Percentiles rank a stretch among this genome's conserved stretches.
Conservation (phyloP, 2,329 filamentous ascomycete species). For the Pseudocercospora ulei region DNA sequence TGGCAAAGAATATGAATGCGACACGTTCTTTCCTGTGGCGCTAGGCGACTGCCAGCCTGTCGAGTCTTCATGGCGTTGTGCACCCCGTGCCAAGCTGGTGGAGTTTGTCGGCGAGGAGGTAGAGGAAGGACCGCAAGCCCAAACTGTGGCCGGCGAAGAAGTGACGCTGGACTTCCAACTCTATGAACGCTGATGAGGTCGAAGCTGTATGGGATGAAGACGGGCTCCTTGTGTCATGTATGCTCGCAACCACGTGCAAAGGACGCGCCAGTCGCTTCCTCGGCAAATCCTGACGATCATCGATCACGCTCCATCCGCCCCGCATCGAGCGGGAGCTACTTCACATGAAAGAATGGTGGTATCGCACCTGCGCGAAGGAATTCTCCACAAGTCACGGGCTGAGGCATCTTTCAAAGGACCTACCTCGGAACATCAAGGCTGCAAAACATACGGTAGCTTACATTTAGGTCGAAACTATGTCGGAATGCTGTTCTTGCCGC, state of each 20-base stretch:
- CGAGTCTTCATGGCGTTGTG: slow-evolving; percentile 46
- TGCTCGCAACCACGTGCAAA: slow-evolving; percentile 1
- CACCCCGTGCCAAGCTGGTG: slow-evolving; percentile 46
- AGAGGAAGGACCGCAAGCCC: slow-evolving; percentile 49
- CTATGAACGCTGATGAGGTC: slow-evolving; percentile 24
- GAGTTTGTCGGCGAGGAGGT: slow-evolving; percentile 58
- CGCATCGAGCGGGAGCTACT: slow-evolving; percentile 4
- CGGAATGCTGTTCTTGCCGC: slow-evolving; percentile 2
- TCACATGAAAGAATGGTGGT: slow-evolving; percentile 1
- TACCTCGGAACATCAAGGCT: slow-evolving; percentile 6
- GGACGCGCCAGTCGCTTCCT: background rate
- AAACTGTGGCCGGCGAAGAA: slow-evolving; percentile 44
- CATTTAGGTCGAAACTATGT: background rate
- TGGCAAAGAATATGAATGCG: slow-evolving; percentile 60
- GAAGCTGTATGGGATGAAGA: no score
- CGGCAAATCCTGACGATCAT: slow-evolving; percentile 1
- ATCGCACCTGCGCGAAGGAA: background rate
- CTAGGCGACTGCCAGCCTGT: slow-evolving; percentile 37
- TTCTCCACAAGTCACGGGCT: background rate
- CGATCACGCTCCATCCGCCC: slow-evolving; percentile 3
- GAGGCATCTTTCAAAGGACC: background rate
- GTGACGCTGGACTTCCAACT: slow-evolving; percentile 30
- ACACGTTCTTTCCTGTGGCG: slow-evolving; percentile 60
- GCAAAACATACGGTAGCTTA: background rate
- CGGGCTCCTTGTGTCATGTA: slow-evolving; percentile 1